Evolutionary conservation across 169 alveolate genomes (phyloP).

Genomic region (Babesia bovis): DNA sequence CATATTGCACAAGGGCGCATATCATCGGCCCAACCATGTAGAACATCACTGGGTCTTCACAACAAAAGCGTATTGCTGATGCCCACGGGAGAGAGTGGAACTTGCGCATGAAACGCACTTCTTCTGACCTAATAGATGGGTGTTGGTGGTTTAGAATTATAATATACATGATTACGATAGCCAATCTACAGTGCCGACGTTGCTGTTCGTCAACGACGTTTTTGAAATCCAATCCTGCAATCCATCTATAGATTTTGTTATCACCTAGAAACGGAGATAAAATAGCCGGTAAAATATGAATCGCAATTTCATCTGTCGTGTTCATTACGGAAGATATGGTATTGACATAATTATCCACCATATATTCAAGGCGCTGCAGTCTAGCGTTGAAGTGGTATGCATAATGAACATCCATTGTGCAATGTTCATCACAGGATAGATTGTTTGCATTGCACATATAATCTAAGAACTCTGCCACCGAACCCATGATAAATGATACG

Average conservation of each 20-base stretch:
- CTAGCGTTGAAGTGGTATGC: constrained; percentile 16
- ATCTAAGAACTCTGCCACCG: constrained; percentile 6
- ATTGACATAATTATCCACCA: constrained; percentile 17
- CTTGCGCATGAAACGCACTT: constrained; percentile 28
- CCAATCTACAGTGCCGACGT: constrained; percentile 45
- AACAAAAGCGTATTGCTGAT: constrained; percentile 45
- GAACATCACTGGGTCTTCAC: constrained; percentile 27
- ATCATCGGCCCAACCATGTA: constrained; percentile 51
- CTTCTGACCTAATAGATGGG: constrained; percentile 39
- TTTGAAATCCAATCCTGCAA: constrained; percentile 15
- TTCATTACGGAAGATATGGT: not conserved
- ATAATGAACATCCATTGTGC: not conserved
- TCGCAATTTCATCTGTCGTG: not conserved
- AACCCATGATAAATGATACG: constrained; percentile 6
- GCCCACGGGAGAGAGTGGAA: constrained; percentile 61
- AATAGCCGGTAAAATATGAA: not conserved
- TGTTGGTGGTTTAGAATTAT: constrained; percentile 51
- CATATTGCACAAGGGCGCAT: constrained; percentile 29
- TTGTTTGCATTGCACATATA: constrained; percentile 1
- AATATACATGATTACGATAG: constrained; percentile 29
- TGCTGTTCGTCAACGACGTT: not conserved
- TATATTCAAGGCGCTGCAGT: constrained; percentile 13
- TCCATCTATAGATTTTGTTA: constrained; percentile 7
- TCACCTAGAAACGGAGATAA: constrained; percentile 15
- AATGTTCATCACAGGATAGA: not conserved